phyloP scores from a whole-genome alignment of 208 protist genomes.

The Herpetomonas samuelpessoai region DNA sequence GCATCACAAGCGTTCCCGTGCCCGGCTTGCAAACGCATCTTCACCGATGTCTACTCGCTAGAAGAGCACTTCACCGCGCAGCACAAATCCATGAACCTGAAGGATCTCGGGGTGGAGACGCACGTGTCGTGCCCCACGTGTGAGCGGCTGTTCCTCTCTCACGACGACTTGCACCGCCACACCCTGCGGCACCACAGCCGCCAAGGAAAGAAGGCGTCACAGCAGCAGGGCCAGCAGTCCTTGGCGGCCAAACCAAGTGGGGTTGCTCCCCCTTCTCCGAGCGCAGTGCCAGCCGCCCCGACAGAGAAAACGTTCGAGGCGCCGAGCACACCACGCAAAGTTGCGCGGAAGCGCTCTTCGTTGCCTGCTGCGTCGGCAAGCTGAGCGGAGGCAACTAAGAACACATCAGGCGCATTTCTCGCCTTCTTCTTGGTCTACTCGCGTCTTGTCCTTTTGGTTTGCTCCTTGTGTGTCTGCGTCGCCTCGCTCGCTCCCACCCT shows the following conservation, averaged over 20 bases:
- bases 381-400: too few species aligned
- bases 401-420: too few species aligned
- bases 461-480: too few species aligned
- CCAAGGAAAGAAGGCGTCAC: conserved; percentile 43
- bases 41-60: conserved; percentile 57
- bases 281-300: background rate
- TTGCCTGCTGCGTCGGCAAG: too few species aligned
- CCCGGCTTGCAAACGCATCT: conserved; percentile 80
- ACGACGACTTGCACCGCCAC: conserved; percentile 60
- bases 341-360: background rate
- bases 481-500: too few species aligned
- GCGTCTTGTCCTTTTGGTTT: too few species aligned
- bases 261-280: background rate
- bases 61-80: conserved; percentile 48
- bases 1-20: conserved; percentile 53
- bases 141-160: conserved; percentile 52
- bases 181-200: conserved; percentile 58
- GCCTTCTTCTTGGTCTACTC: too few species aligned
- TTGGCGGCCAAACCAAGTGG: conserved; percentile 24
- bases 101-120: conserved; percentile 46
- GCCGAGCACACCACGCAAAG: background rate
- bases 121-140: conserved; percentile 53
- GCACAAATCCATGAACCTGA: conserved; percentile 40
- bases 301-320: background rate
- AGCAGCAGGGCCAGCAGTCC: conserved; percentile 28